phyloP scores from a whole-genome alignment of 306 rosid genomes.

The Fagus crenata region DNA sequence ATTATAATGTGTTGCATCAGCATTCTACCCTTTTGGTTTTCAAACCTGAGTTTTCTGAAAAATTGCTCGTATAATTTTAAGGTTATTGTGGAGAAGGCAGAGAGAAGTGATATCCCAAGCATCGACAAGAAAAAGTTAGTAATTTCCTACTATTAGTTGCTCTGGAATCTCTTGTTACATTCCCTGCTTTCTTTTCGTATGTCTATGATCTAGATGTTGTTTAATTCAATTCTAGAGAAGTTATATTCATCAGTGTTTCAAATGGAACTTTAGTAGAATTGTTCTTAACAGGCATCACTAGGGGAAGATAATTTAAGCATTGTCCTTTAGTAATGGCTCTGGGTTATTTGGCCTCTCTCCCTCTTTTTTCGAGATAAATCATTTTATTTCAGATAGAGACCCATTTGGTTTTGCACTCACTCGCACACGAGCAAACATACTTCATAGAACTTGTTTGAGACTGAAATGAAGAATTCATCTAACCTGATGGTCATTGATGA shows the following conservation, averaged over 20 bases:
- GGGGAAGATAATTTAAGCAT: not conserved
- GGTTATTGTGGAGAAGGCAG: conserved; percentile 98
- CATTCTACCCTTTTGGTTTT: conserved; percentile 15
- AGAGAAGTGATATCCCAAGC: conserved; percentile 89
- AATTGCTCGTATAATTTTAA: conserved; percentile 33
- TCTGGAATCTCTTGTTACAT: conserved; percentile 16
- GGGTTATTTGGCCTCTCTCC: not conserved
- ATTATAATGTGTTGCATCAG: conserved; percentile 7
- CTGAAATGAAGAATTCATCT: not conserved
- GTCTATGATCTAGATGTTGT: not conserved
- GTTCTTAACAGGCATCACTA: not conserved
- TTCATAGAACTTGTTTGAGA: not conserved
- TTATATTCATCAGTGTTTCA: not conserved
- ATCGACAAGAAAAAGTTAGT: conserved; percentile 94
- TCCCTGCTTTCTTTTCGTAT: not conserved
- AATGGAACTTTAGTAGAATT: not conserved
- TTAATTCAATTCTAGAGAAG: not conserved
- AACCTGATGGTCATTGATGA: not conserved
- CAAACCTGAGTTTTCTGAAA: conserved; percentile 29
- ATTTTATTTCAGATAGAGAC: not conserved
- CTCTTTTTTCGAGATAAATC: not conserved
- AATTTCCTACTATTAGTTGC: not conserved
- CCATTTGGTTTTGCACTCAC: not conserved
- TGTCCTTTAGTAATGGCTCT: not conserved
- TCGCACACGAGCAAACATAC: not conserved